phyloP scores from a whole-genome alignment of 192 early-diverging fungal genomes.

The Rhizoclosmatium globosum region DNA sequence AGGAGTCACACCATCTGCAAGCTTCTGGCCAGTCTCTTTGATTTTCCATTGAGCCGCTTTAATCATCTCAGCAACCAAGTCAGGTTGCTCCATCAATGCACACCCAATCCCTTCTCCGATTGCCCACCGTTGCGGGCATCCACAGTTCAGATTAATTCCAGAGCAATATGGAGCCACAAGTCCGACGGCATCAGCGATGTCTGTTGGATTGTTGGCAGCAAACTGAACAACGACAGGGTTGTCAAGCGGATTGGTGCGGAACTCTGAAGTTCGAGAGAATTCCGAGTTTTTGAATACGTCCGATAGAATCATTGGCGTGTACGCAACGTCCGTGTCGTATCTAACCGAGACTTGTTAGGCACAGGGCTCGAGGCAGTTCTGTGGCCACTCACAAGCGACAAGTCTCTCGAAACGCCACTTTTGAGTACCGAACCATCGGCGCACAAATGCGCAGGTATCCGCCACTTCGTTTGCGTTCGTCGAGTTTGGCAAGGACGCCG shows the following conservation, averaged over 20 bases:
- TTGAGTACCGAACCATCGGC: conserved; percentile 98
- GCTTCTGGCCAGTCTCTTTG: conserved; percentile 51
- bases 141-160: conserved; percentile 80
- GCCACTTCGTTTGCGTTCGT: conserved; percentile 26
- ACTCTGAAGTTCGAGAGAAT: conserved; percentile 82
- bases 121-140: conserved; percentile 97
- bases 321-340: conserved; percentile 88
- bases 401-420: conserved; percentile 89
- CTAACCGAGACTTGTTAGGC: conserved; percentile 41
- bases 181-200: conserved; percentile 86
- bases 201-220: conserved; percentile 80
- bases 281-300: conserved; percentile 89
- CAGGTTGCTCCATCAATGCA: conserved; percentile 87
- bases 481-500: conserved; percentile 26
- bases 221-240: conserved; percentile 94
- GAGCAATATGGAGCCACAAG: conserved; percentile 71
- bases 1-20: conserved; percentile 41
- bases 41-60: conserved; percentile 67
- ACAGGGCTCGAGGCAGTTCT: neutral
- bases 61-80: conserved; percentile 92
- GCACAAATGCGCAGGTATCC: conserved; percentile 83
- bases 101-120: conserved; percentile 88
- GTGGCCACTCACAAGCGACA: conserved; percentile 70
- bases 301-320: conserved; percentile 97
- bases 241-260: conserved; percentile 80